Evolutionary conservation across 2,329 filamentous ascomycete genomes (phyloP), one percentile per base, ranked within the genome.

Genomic region (Emergomyces orientalis): DNA sequence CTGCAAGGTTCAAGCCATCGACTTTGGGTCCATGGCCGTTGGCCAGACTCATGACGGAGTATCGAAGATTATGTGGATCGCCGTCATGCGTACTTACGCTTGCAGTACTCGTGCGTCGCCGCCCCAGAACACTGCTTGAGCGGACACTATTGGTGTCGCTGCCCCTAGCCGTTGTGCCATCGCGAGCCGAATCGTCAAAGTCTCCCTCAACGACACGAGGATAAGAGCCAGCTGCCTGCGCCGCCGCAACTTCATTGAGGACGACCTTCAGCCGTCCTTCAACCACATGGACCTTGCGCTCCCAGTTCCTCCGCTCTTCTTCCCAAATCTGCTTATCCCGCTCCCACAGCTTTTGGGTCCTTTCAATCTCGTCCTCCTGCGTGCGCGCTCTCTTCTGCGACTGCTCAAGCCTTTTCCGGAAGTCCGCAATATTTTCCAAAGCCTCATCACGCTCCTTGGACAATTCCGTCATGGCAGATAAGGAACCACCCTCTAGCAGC

Each of bases 231-330:
- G 71, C 70, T 63, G 73, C 72, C 30, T 80, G 6, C 63, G 71
- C 65, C 65, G 73, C 62, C 64, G 77, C 86, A 59, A 99, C 84
- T 75, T 97, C 94, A 45, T 93, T 90, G 54, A 99, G 80, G 13
- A 99, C 84, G 13, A 85, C 82, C 73, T 93, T 94, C 62, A 99
- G 76, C 45, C 93, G 87, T 37, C 84, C 89, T 76, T 99, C 94
- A 1, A 91, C 89, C n/a, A 97, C 83, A 73, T 97, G 92, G 17
- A 96, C 78, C 68, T 89, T 91, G 63, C 90, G 86, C 74, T 99
- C 93, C 65, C 90, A 82, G 62, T 85, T 88, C 62, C 92, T 86
- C 70, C 86, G 88, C 73, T 96, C 91, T 56, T 88, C 86, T 14
- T 92, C 88, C 91, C 92, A 97, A 1, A 80, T 79, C 62, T 93